Percentiles rank a stretch among this genome's conserved stretches.
These are phyloP conservation scores for Gynandropsis gynandra DNA, from an alignment of 345 rosid species.

Conservation along the genomic window DNA sequence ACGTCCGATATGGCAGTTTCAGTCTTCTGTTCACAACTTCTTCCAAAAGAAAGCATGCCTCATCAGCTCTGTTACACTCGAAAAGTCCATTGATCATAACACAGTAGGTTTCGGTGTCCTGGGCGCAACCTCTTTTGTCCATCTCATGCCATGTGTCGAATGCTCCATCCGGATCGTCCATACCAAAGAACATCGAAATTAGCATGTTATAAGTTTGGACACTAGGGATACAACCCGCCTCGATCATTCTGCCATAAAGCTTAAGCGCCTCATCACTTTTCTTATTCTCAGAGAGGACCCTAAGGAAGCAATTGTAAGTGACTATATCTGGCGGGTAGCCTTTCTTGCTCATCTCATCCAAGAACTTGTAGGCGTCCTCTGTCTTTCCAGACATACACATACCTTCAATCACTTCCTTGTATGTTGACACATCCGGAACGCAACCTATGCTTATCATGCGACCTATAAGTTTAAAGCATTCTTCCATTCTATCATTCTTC, in stretches of 20 bases:
- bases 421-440: slow-evolving; percentile 89
- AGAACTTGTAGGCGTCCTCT: slow-evolving; percentile 68
- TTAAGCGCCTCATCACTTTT: slow-evolving; percentile 61
- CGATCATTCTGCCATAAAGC: slow-evolving; percentile 59
- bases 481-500: slow-evolving; percentile 48
- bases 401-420: slow-evolving; percentile 73
- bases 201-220: slow-evolving; percentile 86
- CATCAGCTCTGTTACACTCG: slow-evolving; percentile 49
- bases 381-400: slow-evolving; percentile 67
- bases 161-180: slow-evolving; percentile 69
- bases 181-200: slow-evolving; percentile 61
- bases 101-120: slow-evolving; percentile 63
- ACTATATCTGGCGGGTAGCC: slow-evolving; percentile 89
- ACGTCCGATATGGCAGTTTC: slow-evolving; percentile 61
- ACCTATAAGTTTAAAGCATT: slow-evolving; percentile 57
- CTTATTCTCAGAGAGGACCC: slow-evolving; percentile 65
- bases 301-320: slow-evolving; percentile 81
- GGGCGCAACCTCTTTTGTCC: slow-evolving; percentile 52
- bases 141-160: slow-evolving; percentile 76
- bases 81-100: slow-evolving; percentile 90
- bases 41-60: slow-evolving; percentile 64
- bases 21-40: slow-evolving; percentile 58
- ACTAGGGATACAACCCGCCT: slow-evolving; percentile 64
- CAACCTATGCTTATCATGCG: slow-evolving; percentile 75
- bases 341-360: slow-evolving; percentile 75